Percentiles rank a stretch among this genome's conserved stretches.
These are phyloP conservation scores for Plasmodium gonderi DNA, from an alignment of 169 alveolate species.

Conservation along the genomic window DNA sequence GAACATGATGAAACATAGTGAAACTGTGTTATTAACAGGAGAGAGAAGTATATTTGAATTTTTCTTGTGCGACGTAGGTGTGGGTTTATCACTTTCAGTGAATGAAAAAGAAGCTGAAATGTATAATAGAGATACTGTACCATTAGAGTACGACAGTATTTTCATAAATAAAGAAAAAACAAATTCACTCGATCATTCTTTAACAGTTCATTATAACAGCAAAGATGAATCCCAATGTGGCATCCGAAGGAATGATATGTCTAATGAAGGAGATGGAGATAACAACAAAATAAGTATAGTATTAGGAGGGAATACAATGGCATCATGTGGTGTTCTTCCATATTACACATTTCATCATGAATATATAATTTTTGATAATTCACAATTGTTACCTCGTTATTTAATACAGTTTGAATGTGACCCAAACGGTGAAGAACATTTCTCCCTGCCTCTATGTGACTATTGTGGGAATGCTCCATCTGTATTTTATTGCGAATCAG, in stretches of 20 bases:
- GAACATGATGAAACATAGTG: constrained; percentile 75
- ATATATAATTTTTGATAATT: constrained; percentile 89
- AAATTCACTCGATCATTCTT: constrained; percentile 83
- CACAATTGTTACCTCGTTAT: constrained; percentile 90
- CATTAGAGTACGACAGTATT: constrained; percentile 87
- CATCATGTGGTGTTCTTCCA: constrained; percentile 91
- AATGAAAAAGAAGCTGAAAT: constrained; percentile 76
- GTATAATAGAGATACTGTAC: constrained; percentile 76
- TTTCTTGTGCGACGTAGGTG: constrained; percentile 91
- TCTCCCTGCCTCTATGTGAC: constrained; percentile 92
- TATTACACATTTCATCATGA: constrained; percentile 89
- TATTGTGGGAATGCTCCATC: constrained; percentile 92
- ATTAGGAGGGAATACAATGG: constrained; percentile 72
- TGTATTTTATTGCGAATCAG: constrained; percentile 90
- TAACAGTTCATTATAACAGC: constrained; percentile 82
- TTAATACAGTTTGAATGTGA: constrained; percentile 91
- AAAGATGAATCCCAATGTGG: constrained; percentile 56
- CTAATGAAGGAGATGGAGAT: constrained; percentile 9
- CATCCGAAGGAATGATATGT: neutral
- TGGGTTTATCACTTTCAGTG: constrained; percentile 80
- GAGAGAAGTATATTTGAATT: constrained; percentile 89
- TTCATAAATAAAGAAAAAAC: constrained; percentile 83
- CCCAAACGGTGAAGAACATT: constrained; percentile 88
- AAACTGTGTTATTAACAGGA: constrained; percentile 79
- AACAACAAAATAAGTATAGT: constrained; percentile 55